Evolutionary conservation across 805 yeast genomes (phyloP).

Genomic region (Ogataea thermomethanolica): DNA sequence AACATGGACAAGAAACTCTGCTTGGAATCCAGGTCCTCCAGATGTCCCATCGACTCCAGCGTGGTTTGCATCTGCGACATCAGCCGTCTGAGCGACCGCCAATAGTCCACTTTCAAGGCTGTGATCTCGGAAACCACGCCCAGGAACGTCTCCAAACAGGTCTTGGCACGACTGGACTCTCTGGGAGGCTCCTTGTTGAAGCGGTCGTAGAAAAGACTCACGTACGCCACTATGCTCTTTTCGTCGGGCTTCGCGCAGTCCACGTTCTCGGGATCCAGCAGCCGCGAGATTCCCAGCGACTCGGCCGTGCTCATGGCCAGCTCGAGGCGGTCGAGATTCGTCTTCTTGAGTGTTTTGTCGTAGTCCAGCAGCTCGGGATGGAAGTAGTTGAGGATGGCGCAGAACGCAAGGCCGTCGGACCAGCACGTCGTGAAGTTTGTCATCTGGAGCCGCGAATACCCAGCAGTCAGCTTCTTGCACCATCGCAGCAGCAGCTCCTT

Average conservation of each 20-base stretch:
- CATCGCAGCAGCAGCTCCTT: constrained; percentile 47
- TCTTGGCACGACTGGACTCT: constrained; percentile 8
- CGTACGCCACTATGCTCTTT: constrained; percentile 52
- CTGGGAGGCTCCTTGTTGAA: constrained; percentile 21
- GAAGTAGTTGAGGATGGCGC: constrained; percentile 41
- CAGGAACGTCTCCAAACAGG: constrained; percentile 28
- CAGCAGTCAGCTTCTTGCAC: constrained; percentile 47
- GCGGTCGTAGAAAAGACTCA: constrained; percentile 56
- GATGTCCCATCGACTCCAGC: constrained; percentile 2
- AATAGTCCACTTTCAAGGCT: constrained; percentile 17
- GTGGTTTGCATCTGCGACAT: constrained; percentile 13
- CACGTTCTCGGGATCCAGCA: constrained; percentile 56
- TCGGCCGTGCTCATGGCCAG: constrained; percentile 42
- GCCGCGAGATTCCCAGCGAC: constrained; percentile 45
- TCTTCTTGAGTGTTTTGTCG: constrained; percentile 25
- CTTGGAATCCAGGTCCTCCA: constrained; percentile 1
- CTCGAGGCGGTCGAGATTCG: constrained; percentile 33
- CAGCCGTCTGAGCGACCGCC: constrained; percentile 16
- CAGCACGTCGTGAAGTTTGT: constrained; percentile 53
- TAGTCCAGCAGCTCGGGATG: constrained; percentile 40
- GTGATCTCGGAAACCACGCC: constrained; percentile 20
- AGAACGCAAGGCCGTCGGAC: constrained; percentile 49
- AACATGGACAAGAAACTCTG: constrained; percentile 4
- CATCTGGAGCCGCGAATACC: constrained; percentile 36
- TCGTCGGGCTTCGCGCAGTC: constrained; percentile 52